Conservation (phyloP, 345 rosid species). For the Rhodomyrtus tomentosa region DNA sequence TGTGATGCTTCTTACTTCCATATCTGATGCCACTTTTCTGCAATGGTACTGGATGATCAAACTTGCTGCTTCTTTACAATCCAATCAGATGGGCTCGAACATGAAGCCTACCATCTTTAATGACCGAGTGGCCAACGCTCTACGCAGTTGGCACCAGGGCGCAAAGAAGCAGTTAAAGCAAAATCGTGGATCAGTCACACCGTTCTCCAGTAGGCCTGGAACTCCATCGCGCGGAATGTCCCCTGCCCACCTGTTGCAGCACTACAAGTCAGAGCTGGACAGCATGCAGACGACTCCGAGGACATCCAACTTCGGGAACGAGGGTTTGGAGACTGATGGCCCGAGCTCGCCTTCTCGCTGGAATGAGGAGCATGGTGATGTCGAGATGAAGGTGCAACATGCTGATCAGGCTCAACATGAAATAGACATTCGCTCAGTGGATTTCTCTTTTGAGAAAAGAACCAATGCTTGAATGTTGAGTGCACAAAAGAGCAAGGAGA, state of each 20-base stretch:
- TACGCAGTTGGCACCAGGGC: constrained; percentile 21
- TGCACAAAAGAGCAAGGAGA: not conserved
- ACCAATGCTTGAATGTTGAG: not conserved
- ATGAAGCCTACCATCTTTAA: constrained; percentile 32
- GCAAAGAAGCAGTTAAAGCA: constrained; percentile 18
- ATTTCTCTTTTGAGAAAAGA: not conserved
- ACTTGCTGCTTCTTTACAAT: not conserved
- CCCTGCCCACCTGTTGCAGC: constrained; percentile 24
- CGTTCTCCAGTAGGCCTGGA: constrained; percentile 4
- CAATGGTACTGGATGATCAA: not conserved
- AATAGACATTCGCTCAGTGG: not conserved
- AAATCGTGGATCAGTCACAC: constrained; percentile 9
- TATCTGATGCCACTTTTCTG: not conserved
- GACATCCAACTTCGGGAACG: not conserved
- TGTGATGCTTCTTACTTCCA: not conserved
- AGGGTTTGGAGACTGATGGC: not conserved
- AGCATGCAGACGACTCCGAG: not conserved
- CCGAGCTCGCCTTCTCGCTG: not conserved
- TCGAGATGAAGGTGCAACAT: not conserved
- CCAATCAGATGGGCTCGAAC: constrained; percentile 23
- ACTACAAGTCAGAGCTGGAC: constrained; percentile 8
- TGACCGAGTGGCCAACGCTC: constrained; percentile 23
- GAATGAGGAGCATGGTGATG: not conserved
- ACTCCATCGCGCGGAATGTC: constrained; percentile 6
- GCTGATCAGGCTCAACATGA: not conserved